Conservation (phyloP, 352 stramenopile species). For the Phytopythium kandeliae region DNA sequence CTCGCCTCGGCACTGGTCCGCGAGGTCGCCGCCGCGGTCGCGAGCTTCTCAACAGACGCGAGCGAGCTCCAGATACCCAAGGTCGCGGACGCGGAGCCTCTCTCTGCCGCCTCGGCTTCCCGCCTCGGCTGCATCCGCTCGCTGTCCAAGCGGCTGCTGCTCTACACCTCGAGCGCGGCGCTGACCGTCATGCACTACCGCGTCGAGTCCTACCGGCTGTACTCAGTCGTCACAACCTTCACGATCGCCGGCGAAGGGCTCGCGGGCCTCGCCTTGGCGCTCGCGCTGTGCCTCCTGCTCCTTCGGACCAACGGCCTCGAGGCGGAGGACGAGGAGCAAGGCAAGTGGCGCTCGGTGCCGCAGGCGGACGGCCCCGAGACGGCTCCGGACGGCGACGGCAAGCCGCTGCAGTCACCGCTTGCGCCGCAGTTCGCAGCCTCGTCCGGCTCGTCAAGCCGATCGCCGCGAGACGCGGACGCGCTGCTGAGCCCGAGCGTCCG, state of each 20-base stretch:
- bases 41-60: neutral
- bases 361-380: neutral
- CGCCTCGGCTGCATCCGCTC: neutral
- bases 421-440: too few species aligned
- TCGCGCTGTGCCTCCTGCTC: neutral
- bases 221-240: slow-evolving; percentile 2
- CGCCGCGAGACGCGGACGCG: neutral
- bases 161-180: slow-evolving; percentile 4
- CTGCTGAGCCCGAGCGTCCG: neutral
- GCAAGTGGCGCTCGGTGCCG: neutral
- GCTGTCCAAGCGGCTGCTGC: slow-evolving; percentile 1
- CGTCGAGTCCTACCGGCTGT: slow-evolving; percentile 3
- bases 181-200: slow-evolving; percentile 6
- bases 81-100: neutral
- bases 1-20: neutral
- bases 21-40: neutral
- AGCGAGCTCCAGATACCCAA: neutral
- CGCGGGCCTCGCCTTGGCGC: neutral
- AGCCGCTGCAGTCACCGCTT: neutral
- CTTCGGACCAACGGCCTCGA: neutral
- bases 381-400: neutral
- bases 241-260: slow-evolving; percentile 4
- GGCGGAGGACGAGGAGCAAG: neutral
- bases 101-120: neutral
- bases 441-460: too few species aligned